Evolutionary conservation across 176 grass and related monocot genomes (phyloP), one percentile per base, ranked within the genome.

Genomic region (Carex kokanica): DNA sequence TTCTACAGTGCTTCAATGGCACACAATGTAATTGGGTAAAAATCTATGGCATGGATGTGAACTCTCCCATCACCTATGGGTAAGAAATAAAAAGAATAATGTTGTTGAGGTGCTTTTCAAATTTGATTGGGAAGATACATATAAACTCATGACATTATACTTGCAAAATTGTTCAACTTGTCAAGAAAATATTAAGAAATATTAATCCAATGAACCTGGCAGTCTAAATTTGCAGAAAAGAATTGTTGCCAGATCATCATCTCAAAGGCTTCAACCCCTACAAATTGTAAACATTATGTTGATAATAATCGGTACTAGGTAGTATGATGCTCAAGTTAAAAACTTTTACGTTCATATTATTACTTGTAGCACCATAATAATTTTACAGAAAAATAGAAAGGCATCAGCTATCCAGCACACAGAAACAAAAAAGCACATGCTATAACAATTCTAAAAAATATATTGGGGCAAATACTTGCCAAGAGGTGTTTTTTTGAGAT

Each of bases 231-330:
- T 24, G 4, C 23, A 54, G 8, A 49, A 11, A 29, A 29, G 12
- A 75, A 53, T 13, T 16, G 45, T 75, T 54, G 12, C 47, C 14
- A 16, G 8, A 21, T 54, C 9, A 0, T 75, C 72, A 75, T 54
- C 47, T 75, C 43, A 75, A 75, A 75, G 72, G 47, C 47, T 75
- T 75, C 72, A 75, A 75, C 4, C 72, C 72, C 72, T 75, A 75
- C 72, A 54, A 52, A 75, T 54, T 0, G 12, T 13, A 75, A 7
- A 3, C 71, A 27, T 74, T 52, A 43, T 14, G n/a, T 53, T 25
- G 71, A 52, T 52, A 53, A 52, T 52, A 53, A 51, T 74, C 25
- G 15, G 45, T 25, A 61, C 2, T 11, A 6, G 9, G 45, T 49
- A 49, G 12, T 25, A 16, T 6, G 3, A 20, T 16, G 3, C 20